Conservation (phyloP, 2,329 filamentous ascomycete species). For the Aspergillus hiratsukae region DNA sequence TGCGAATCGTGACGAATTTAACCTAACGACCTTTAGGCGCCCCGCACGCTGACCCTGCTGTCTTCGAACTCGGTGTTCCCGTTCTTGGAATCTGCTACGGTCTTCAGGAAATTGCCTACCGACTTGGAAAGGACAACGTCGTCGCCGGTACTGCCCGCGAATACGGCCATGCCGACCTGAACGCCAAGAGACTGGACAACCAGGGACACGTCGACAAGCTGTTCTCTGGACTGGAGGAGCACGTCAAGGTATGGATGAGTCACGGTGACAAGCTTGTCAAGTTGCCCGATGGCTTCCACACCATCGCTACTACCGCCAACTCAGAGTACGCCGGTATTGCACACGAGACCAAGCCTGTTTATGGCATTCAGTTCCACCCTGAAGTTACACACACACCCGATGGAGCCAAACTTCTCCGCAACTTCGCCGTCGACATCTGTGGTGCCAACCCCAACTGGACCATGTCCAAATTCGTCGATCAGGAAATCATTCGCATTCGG, state of each 20-base stretch:
- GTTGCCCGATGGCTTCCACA: slow-evolving; percentile 68
- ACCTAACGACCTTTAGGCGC: slow-evolving; percentile 44
- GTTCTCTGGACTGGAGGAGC: slow-evolving; percentile 69
- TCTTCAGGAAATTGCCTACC: slow-evolving; percentile 69
- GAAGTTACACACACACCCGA: slow-evolving; percentile 61
- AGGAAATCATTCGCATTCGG: slow-evolving; percentile 76
- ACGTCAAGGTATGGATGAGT: slow-evolving; percentile 76
- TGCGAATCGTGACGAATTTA: background rate
- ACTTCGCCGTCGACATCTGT: slow-evolving; percentile 84
- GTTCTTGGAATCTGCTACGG: slow-evolving; percentile 61
- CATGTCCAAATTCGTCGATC: slow-evolving; percentile 77
- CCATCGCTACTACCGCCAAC: slow-evolving; percentile 71
- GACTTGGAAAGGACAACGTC: slow-evolving; percentile 61
- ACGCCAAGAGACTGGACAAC: slow-evolving; percentile 53
- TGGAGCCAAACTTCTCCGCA: slow-evolving; percentile 67
- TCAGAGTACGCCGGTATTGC: slow-evolving; percentile 69
- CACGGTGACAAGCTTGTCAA: slow-evolving; percentile 80
- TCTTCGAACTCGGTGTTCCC: slow-evolving; percentile 69
- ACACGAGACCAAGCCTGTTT: slow-evolving; percentile 60
- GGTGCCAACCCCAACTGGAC: slow-evolving; percentile 72
- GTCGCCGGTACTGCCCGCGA: slow-evolving; percentile 63
- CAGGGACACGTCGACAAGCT: slow-evolving; percentile 65
- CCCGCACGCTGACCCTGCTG: slow-evolving; percentile 74
- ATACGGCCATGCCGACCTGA: slow-evolving; percentile 67
- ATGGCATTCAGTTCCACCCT: slow-evolving; percentile 84